A percentile compares a stretch with the other conserved stretches of the same genome.
Conservation (phyloP, 148 eudicot species). For the Diospyros kaki region DNA sequence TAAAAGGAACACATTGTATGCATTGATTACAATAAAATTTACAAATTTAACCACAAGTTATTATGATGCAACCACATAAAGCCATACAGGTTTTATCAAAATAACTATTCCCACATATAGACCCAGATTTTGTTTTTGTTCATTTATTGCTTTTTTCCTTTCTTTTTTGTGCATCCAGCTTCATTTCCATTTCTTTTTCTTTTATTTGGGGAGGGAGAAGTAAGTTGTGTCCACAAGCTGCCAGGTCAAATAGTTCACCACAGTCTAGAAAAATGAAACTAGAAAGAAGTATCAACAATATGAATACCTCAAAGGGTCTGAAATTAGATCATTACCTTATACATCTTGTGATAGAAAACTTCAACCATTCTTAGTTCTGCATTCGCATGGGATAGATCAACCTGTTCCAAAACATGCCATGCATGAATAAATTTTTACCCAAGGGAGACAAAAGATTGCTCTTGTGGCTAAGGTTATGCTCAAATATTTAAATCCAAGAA, state of each 20-base stretch:
- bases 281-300: background rate
- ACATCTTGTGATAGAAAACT: conserved; percentile 78
- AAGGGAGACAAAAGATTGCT: background rate
- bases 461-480: background rate
- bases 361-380: conserved; percentile 88
- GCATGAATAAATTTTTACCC: background rate
- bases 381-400: conserved; percentile 64
- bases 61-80: background rate
- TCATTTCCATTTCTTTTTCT: background rate
- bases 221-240: too few species aligned
- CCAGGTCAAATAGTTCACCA: background rate
- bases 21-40: background rate
- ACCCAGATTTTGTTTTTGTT: background rate
- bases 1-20: background rate
- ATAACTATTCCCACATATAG: background rate
- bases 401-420: conserved; percentile 36
- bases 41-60: background rate
- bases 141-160: background rate
- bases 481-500: background rate
- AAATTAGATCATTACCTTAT: conserved; percentile 46
- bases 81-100: background rate
- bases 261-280: background rate
- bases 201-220: background rate
- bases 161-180: background rate
- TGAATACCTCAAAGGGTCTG: background rate